Evolutionary conservation across 306 rosid genomes (phyloP).

Genomic region (Glycine soja): DNA sequence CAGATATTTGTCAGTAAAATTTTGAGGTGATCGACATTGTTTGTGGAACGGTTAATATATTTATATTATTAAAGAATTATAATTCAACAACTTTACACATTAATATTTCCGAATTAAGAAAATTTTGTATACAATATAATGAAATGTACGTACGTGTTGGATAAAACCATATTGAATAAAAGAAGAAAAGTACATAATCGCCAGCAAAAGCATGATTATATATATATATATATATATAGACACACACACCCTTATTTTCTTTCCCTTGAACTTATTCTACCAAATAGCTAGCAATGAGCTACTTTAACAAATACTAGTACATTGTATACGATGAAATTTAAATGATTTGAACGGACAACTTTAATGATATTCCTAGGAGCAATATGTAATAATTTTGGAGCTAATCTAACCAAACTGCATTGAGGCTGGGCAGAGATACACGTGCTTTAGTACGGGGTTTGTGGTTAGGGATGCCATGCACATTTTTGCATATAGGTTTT

Average conservation of each 20-base stretch:
- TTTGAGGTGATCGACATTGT: too few relatives aligned
- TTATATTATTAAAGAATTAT: neutral
- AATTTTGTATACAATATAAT: neutral
- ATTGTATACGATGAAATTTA: neutral
- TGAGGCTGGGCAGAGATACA: neutral
- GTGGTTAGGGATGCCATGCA: conserved; percentile 29
- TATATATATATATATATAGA: too few relatives aligned
- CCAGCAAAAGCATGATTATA: neutral
- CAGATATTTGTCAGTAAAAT: too few relatives aligned
- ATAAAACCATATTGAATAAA: neutral
- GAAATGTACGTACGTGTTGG: too few relatives aligned
- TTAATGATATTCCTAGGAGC: neutral
- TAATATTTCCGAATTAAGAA: neutral
- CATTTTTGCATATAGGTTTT: conserved; percentile 33
- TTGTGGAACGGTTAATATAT: neutral
- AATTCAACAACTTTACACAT: neutral
- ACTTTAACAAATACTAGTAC: neutral
- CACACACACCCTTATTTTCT: neutral
- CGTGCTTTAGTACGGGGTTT: neutral
- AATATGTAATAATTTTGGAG: neutral
- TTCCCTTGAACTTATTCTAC: neutral
- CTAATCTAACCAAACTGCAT: neutral
- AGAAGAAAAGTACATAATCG: too few relatives aligned
- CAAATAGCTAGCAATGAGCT: neutral
- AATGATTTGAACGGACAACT: neutral